Base-by-base conservation (phyloP, 2,329 filamentous ascomycete species). In the Chaetomium olivaceum region DNA sequence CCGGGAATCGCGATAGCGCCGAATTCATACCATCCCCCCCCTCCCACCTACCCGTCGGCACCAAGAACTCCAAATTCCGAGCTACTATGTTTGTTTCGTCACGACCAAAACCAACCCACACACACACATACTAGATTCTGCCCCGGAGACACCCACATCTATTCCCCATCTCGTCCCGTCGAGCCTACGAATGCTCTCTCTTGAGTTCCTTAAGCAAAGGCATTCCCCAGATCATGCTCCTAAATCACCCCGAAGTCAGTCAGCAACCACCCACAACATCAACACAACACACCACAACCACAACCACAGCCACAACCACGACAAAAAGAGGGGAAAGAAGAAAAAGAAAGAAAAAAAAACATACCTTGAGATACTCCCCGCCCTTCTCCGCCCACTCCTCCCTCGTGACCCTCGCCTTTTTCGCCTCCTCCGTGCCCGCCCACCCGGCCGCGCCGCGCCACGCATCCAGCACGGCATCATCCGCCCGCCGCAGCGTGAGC, bases 311-410 rank as follows among this genome's bases (percentile, higher is more conserved):
- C 9, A 2, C 8, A 8, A 4, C 23, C 14, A 36, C n/a, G 60
- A 23, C 31, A 58, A 8, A 23, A 58, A 46, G 39, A 23, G 46
- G 27, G 54, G 23, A 36, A 25, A 57, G 66, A 51, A 66, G 50
- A 62, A 67, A 52, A 62, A 64, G 54, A 61, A 19, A 5, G 16
- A 57, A 19, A 36, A 29, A 16, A 62, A 61, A 63, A 76, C 83
- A 68, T 73, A 86, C 93, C 87, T 96, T 97, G 76, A 98, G 85
- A 80, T 98, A 98, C 72, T 98, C 94, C 25, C 88, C 83, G 1
- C 95, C 95, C 82, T 96, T 97, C 82, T 99, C 95, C 72, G 87
- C 77, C 79, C 92, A 99, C 78, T 98, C 95, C 70, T 90, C 89
- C 72, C 85, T 87, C 1, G 89, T 91, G 51, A 99, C 85, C 67